Conservation (phyloP, 169 alveolate genomes). For the Besnoitia besnoiti region DNA sequence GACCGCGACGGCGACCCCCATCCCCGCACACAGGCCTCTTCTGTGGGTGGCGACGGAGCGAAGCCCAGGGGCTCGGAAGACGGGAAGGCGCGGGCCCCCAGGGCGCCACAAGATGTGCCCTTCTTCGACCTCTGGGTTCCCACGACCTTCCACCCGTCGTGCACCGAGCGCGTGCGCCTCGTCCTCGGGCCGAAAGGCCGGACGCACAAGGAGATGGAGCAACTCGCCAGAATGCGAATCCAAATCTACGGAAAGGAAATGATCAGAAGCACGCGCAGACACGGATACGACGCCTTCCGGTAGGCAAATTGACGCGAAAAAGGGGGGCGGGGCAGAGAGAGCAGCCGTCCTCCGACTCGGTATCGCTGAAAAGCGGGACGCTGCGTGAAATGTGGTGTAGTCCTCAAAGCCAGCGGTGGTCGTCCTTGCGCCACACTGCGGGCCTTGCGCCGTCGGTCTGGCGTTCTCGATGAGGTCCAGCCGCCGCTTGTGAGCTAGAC, state of each 20-base stretch:
- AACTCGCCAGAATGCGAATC: constrained; percentile 50
- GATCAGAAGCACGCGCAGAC: constrained; percentile 23
- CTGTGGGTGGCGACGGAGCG: background rate
- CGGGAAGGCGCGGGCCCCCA: background rate
- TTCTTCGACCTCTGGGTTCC: constrained; percentile 67
- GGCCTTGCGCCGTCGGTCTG: too few relatives aligned
- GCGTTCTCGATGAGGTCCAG: too few relatives aligned
- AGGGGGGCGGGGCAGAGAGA: too few relatives aligned
- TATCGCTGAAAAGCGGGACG: too few relatives aligned
- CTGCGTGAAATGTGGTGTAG: too few relatives aligned
- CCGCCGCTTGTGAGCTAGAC: too few relatives aligned
- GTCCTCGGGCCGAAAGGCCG: constrained; percentile 60
- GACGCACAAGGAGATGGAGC: constrained; percentile 61
- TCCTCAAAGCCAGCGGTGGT: too few relatives aligned
- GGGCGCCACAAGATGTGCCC: background rate
- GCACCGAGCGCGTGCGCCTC: constrained; percentile 35
- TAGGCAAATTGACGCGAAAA: too few relatives aligned
- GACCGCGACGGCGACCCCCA: background rate
- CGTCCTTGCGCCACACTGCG: too few relatives aligned
- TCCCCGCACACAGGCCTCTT: background rate
- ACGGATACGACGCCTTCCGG: constrained; percentile 61
- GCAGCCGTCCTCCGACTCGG: too few relatives aligned
- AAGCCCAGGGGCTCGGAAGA: background rate
- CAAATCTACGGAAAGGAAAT: constrained; percentile 55
- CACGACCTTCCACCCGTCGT: constrained; percentile 59